These are phyloP conservation scores for Hyphopichia burtonii DNA, from an alignment of 1,139 yeast species.

Conservation along the genomic window DNA sequence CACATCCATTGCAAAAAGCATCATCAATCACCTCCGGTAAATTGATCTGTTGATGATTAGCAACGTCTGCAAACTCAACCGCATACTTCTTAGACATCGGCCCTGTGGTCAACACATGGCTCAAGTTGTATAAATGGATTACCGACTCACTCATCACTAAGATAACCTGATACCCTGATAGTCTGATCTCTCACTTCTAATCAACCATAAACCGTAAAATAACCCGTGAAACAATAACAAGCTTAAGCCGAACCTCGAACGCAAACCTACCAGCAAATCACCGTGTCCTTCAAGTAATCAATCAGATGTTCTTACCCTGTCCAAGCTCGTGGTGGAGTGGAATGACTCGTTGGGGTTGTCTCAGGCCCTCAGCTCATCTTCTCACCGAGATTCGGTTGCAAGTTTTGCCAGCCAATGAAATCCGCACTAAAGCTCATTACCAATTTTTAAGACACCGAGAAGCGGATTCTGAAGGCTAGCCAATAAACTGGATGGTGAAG, in stretches of 20 bases:
- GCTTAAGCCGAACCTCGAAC: too few relatives aligned
- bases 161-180: not conserved
- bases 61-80: slow-evolving; percentile 19
- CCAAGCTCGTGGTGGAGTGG: not conserved
- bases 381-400: slow-evolving; percentile 10
- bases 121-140: slow-evolving; percentile 29
- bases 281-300: not conserved
- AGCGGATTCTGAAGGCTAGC: slow-evolving; percentile 10
- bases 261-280: not conserved
- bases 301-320: not conserved
- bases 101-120: slow-evolving; percentile 24
- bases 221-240: too few relatives aligned
- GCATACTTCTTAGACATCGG: slow-evolving; percentile 29
- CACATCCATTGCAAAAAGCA: slow-evolving; percentile 49
- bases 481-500: slow-evolving; percentile 4
- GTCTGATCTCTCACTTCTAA: too few relatives aligned
- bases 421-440: not conserved
- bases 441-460: slow-evolving; percentile 9
- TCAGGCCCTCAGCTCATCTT: too few relatives aligned
- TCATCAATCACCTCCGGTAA: slow-evolving; percentile 22
- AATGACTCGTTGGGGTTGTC: too few relatives aligned
- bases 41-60: slow-evolving; percentile 22
- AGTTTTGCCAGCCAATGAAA: slow-evolving; percentile 5
- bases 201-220: too few relatives aligned
- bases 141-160: not conserved